Evolutionary conservation across 441 rosid genomes (phyloP).

Genomic region (Gossypium davidsonii): DNA sequence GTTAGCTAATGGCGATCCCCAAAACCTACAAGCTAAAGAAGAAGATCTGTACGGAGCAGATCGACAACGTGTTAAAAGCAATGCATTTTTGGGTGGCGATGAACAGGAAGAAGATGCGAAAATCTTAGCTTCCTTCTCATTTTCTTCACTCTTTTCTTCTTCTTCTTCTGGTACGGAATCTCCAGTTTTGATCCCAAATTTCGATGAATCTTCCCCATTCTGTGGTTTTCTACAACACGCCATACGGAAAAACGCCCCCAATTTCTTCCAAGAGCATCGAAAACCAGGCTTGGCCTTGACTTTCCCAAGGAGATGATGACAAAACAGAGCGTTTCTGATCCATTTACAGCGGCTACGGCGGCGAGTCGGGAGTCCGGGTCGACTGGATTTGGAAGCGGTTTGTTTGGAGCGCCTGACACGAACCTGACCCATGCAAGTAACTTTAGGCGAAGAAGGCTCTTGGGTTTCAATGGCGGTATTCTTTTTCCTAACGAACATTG

Average conservation of each 20-base stretch:
- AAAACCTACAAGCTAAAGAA: slow-evolving; percentile 63
- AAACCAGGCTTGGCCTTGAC: slow-evolving; percentile 22
- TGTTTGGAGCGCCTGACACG: slow-evolving; percentile 57
- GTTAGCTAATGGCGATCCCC: slow-evolving; percentile 53
- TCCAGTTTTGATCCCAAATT: slow-evolving; percentile 25
- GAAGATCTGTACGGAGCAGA: slow-evolving; percentile 85
- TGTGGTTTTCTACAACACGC: slow-evolving; percentile 25
- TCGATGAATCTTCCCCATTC: slow-evolving; percentile 30
- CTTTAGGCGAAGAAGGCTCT: slow-evolving; percentile 89
- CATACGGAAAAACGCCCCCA: slow-evolving; percentile 26
- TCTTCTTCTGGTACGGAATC: slow-evolving; percentile 20
- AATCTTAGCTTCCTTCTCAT: slow-evolving; percentile 22
- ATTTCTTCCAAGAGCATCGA: slow-evolving; percentile 38
- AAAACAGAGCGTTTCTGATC: slow-evolving; percentile 37
- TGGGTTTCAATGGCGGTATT: slow-evolving; percentile 50
- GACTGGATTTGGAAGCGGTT: slow-evolving; percentile 19
- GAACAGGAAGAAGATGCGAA: slow-evolving; percentile 29
- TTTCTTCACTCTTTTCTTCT: slow-evolving; percentile 16
- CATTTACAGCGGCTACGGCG: slow-evolving; percentile 50
- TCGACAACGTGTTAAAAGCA: slow-evolving; percentile 64
- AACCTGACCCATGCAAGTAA: slow-evolving; percentile 97
- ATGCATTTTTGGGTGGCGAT: slow-evolving; percentile 66
- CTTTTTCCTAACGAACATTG: slow-evolving; percentile 64
- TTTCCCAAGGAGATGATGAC: slow-evolving; percentile 16
- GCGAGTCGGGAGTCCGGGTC: slow-evolving; percentile 22